Base-by-base conservation (phyloP, 805 yeast genomes). In the Brettanomyces bruxellensis region DNA sequence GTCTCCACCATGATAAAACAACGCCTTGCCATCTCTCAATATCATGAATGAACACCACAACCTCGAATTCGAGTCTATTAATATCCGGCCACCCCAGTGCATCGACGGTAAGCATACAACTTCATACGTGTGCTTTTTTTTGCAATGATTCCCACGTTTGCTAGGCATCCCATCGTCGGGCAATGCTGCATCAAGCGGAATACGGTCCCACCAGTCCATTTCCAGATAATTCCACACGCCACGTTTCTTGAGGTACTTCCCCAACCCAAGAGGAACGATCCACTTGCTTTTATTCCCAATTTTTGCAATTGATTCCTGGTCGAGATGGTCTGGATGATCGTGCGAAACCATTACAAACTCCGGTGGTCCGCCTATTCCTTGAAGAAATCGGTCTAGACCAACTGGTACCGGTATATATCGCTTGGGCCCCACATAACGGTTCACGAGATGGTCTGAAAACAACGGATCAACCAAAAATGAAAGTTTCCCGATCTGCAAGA, bases 241-340 rank as follows among this genome's bases (percentile, higher is more conserved):
- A 42, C 72, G 67, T 25, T 76, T 66, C 1, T 72, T 75, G 54
- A 91, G 67, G 46, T 71, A 78, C 53, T 68, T 69, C 45, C 78
- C 74, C 43, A 91, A 71, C 0, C 98, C 98, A 18, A 75, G 56
- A 0, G 98, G 98, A 1, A 90, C 95, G 8, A 91, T 73, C 97
- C 98, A 91, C 1, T 76, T 69, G 2, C 83, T 69, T 3, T 63
- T 52, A 52, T 86, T 81, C 11, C 85, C 82, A n/a, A 83, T 65
- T 43, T 67, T 54, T 37, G 65, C 58, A 13, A 81, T 76, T 8
- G 85, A 69, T 30, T 71, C 78, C 47, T 75, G 68, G 56, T 91
- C 98, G 40, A 91, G 65, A 66, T 91, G 98, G 62, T 91, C 98
- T 1, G 97, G 98, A 58, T 91, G 98, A 59, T 91, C 90, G 61